Evolutionary conservation across 768 basidiomycete species (phyloP).

Genomic region (Trametes meyenii): DNA sequence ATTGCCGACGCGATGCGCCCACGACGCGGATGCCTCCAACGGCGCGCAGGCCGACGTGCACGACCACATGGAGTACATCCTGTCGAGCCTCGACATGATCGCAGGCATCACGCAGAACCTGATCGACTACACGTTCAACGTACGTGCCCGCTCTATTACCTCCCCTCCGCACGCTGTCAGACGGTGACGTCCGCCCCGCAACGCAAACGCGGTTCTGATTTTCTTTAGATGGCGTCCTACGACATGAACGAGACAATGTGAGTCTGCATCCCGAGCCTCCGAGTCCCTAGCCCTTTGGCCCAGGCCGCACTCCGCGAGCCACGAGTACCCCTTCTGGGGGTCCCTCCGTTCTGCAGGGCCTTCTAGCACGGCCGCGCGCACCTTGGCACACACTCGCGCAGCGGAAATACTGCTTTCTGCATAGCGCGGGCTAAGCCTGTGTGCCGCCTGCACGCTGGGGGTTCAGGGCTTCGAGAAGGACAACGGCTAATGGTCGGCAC

Average conservation of each 20-base stretch:
- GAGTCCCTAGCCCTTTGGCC: too few species aligned
- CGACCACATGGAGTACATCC: constrained; percentile 76
- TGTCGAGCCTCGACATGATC: constrained; percentile 75
- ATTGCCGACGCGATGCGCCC: too few species aligned
- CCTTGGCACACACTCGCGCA: background rate
- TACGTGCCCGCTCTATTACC: constrained; percentile 35
- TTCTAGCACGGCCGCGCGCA: background rate
- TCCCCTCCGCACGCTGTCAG: background rate
- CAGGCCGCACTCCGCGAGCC: too few species aligned
- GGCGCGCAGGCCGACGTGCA: constrained; percentile 64
- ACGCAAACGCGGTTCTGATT: background rate
- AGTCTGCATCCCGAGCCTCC: constrained; percentile 22
- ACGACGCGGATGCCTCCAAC: background rate
- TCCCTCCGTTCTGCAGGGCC: background rate
- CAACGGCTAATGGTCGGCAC: constrained; percentile 5
- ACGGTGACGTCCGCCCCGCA: background rate
- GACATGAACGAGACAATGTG: constrained; percentile 79
- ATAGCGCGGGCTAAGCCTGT: background rate
- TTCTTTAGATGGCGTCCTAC: constrained; percentile 63
- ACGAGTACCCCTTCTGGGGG: background rate
- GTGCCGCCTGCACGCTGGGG: background rate
- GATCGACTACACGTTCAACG: constrained; percentile 77
- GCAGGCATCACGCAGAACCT: constrained; percentile 69
- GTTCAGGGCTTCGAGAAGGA: background rate
- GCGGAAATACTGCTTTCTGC: constrained; percentile 5